Evolutionary conservation across 2,329 filamentous ascomycete species (phyloP).

Genomic region (Knufia petricola): DNA sequence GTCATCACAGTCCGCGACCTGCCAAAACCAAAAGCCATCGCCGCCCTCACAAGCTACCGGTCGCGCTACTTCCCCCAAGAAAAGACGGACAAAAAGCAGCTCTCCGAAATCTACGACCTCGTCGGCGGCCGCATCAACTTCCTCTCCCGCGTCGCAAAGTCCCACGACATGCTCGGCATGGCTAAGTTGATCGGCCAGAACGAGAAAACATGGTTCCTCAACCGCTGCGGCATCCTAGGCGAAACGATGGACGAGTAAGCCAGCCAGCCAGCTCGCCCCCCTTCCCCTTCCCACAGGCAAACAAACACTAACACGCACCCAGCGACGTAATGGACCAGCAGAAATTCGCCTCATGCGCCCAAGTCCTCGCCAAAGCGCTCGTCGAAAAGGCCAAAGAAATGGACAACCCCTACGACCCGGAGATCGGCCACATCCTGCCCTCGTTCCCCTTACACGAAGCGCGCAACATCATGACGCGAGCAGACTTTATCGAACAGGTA

Average conservation of each 20-base stretch:
- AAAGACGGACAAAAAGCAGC: constrained; percentile 40
- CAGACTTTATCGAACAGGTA: constrained; percentile 95
- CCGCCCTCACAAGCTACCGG: constrained; percentile 71
- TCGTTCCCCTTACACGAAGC: constrained; percentile 72
- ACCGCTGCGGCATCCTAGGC: constrained; percentile 69
- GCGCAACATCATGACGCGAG: constrained; percentile 86
- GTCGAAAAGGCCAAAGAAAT: constrained; percentile 68
- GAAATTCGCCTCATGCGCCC: constrained; percentile 87
- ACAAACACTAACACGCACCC: too few relatives aligned
- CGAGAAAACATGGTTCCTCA: constrained; percentile 71
- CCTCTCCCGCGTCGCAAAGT: constrained; percentile 82
- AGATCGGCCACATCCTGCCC: constrained; percentile 65
- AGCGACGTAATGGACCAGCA: constrained; percentile 92
- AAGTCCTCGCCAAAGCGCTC: constrained; percentile 83
- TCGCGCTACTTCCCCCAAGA: constrained; percentile 62
- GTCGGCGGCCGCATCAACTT: constrained; percentile 85
- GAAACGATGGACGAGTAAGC: constrained; percentile 64
- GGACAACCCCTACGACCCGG: constrained; percentile 56
- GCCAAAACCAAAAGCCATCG: constrained; percentile 64
- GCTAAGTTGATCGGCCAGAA: constrained; percentile 62
- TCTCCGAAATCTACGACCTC: constrained; percentile 72
- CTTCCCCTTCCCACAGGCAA: too few relatives aligned
- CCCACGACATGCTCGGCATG: constrained; percentile 64
- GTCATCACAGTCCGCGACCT: constrained; percentile 79
- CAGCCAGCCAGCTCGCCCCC: constrained; percentile 30